Conservation (phyloP, 495 filamentous ascomycete genomes). For the Xylaria grammica region DNA sequence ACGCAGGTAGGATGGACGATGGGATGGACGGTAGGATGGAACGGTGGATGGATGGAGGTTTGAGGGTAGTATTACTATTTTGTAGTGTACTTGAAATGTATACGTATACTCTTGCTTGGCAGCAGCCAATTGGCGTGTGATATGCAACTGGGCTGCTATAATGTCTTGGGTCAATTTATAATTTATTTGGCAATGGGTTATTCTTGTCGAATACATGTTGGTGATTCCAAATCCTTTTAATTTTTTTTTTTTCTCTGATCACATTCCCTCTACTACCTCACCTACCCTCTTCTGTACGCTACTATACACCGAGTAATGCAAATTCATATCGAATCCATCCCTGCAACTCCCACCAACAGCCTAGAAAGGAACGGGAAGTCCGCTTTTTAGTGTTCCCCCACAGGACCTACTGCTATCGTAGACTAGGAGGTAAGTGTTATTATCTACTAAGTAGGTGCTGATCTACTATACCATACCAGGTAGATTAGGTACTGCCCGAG, state of each 20-base stretch:
- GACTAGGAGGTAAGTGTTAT: too few species aligned
- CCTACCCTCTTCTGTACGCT: too few species aligned
- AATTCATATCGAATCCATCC: conserved; percentile 14
- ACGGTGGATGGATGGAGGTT: too few species aligned
- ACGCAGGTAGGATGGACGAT: too few species aligned
- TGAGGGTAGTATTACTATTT: conserved; percentile 7
- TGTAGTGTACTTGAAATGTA: background rate
- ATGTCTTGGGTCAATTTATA: background rate
- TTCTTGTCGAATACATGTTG: background rate
- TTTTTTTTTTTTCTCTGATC: too few species aligned
- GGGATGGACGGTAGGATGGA: too few species aligned
- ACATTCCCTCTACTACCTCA: too few species aligned
- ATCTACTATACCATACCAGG: too few species aligned
- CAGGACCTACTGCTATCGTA: background rate
- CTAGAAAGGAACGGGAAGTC: conserved; percentile 3
- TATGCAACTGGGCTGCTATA: background rate
- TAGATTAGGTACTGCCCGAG: too few species aligned
- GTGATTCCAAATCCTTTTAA: conserved; percentile 20
- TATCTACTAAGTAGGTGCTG: too few species aligned
- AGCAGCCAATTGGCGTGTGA: conserved; percentile 7
- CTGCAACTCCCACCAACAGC: conserved; percentile 8
- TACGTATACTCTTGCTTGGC: conserved; percentile 15
- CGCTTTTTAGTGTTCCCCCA: conserved; percentile 12
- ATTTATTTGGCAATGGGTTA: background rate
- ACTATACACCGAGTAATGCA: background rate